Evolutionary conservation across 1,284 basidiomycete species (phyloP).

Genomic region (Tilletia caries): DNA sequence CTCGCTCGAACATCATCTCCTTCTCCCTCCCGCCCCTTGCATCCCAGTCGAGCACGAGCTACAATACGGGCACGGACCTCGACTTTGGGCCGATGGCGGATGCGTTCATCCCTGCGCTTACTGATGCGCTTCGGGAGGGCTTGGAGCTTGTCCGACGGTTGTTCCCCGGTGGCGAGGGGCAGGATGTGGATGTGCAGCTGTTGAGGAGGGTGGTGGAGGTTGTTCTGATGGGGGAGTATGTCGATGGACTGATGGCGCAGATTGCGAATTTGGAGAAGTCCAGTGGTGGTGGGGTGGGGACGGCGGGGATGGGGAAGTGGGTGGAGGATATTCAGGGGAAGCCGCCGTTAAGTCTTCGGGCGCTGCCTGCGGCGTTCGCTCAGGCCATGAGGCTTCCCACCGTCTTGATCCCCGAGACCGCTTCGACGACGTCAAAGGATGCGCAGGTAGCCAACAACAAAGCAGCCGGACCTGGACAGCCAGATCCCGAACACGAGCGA

Average conservation of each 20-base stretch:
- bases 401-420: constrained; percentile 38
- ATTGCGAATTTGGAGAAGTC: not conserved
- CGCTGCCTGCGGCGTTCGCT: constrained; percentile 81
- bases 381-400: constrained; percentile 84
- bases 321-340: constrained; percentile 53
- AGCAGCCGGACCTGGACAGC: not conserved
- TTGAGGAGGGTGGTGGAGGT: constrained; percentile 67
- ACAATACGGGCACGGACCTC: constrained; percentile 18
- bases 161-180: constrained; percentile 75
- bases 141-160: constrained; percentile 76
- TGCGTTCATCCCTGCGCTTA: constrained; percentile 68
- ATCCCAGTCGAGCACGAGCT: not conserved
- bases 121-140: constrained; percentile 67
- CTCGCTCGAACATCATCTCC: constrained; percentile 15
- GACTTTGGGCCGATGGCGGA: constrained; percentile 13
- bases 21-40: constrained; percentile 8
- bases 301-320: constrained; percentile 21
- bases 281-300: not conserved
- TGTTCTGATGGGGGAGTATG: not conserved
- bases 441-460: constrained; percentile 12
- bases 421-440: constrained; percentile 19
- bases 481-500: constrained; percentile 35
- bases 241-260: constrained; percentile 10
- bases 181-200: constrained; percentile 71
- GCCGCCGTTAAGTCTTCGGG: constrained; percentile 62